These are phyloP conservation scores for Fusarium sp. DNA, from an alignment of 2,329 filamentous ascomycete genomes.

Conservation along the genomic window DNA sequence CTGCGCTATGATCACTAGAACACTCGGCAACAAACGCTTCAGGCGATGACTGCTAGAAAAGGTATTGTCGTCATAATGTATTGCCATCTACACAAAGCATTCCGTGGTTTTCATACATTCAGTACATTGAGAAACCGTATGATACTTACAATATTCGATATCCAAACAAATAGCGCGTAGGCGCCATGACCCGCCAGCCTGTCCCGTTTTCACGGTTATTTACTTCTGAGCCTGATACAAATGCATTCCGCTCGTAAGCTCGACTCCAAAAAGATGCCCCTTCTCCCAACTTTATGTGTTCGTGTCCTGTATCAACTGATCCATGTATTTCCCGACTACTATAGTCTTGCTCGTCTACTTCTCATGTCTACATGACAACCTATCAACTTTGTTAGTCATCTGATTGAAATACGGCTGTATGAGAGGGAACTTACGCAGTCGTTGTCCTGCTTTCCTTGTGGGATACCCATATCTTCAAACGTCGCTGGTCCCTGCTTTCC, in stretches of 20 bases:
- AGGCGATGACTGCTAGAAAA: not conserved
- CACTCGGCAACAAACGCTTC: not conserved
- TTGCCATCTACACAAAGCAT: constrained; percentile 11
- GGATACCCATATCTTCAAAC: constrained; percentile 98
- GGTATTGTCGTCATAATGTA: not conserved
- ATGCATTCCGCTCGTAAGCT: constrained; percentile 35
- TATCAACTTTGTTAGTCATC: constrained; percentile 16
- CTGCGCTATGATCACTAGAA: not conserved
- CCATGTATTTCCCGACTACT: not conserved
- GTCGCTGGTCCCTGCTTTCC: constrained; percentile 84
- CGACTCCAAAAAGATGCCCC: constrained; percentile 36
- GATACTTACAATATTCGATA: constrained; percentile 31
- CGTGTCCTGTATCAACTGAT: constrained; percentile 7
- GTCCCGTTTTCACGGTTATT: constrained; percentile 22
- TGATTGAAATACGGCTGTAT: not conserved
- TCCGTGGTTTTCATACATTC: constrained; percentile 15
- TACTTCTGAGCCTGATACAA: constrained; percentile 28
- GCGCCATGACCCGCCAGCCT: constrained; percentile 14
- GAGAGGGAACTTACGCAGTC: constrained; percentile 79
- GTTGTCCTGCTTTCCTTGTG: constrained; percentile 81
- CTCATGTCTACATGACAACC: constrained; percentile 45
- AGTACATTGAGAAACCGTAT: constrained; percentile 23
- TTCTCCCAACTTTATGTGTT: constrained; percentile 29
- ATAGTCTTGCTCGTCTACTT: not conserved
- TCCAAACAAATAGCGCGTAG: constrained; percentile 23